phyloP scores from a whole-genome alignment of 495 filamentous ascomycete species.

The Lasiosphaeriaceae sp. region DNA sequence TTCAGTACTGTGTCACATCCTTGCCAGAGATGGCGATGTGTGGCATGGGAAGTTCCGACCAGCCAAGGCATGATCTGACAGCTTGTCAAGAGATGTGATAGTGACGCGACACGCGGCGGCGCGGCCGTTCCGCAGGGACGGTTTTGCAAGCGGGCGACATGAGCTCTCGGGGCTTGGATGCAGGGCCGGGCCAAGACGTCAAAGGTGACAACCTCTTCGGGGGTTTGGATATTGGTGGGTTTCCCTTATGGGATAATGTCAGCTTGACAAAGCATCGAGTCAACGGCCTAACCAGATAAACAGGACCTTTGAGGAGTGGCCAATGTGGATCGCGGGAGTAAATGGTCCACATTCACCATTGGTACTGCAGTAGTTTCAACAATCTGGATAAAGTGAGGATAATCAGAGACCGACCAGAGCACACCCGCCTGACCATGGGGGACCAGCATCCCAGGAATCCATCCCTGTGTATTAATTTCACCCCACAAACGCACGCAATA shows the following conservation, averaged over 20 bases:
- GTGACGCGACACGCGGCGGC: slow-evolving; percentile 1
- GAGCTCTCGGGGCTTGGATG: slow-evolving; percentile 5
- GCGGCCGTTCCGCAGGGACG: slow-evolving; percentile 13
- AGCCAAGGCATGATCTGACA: slow-evolving; percentile 2
- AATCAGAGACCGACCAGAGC: slow-evolving; percentile 14
- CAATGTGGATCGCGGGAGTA: slow-evolving; percentile 12
- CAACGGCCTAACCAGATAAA: slow-evolving; percentile 9
- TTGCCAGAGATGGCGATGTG: neutral
- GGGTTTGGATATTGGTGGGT: slow-evolving; percentile 14
- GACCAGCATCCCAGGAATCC: slow-evolving; percentile 11
- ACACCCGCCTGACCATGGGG: slow-evolving; percentile 13
- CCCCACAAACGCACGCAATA: slow-evolving; percentile 39
- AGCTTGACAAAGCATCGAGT: slow-evolving; percentile 32
- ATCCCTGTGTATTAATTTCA: slow-evolving; percentile 15
- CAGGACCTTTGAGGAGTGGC: slow-evolving; percentile 9
- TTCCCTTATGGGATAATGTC: slow-evolving; percentile 28
- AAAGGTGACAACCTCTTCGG: slow-evolving; percentile 19
- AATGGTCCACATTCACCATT: slow-evolving; percentile 7
- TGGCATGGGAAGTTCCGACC: slow-evolving; percentile 18
- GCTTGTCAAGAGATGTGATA: neutral
- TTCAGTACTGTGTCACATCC: slow-evolving; percentile 15
- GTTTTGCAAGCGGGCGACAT: slow-evolving; percentile 8
- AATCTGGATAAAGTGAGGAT: slow-evolving; percentile 35
- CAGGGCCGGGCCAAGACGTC: slow-evolving; percentile 7
- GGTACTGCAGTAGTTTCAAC: slow-evolving; percentile 20